Conservation (phyloP, 768 basidiomycete genomes). For the Pleurotus platypus region DNA sequence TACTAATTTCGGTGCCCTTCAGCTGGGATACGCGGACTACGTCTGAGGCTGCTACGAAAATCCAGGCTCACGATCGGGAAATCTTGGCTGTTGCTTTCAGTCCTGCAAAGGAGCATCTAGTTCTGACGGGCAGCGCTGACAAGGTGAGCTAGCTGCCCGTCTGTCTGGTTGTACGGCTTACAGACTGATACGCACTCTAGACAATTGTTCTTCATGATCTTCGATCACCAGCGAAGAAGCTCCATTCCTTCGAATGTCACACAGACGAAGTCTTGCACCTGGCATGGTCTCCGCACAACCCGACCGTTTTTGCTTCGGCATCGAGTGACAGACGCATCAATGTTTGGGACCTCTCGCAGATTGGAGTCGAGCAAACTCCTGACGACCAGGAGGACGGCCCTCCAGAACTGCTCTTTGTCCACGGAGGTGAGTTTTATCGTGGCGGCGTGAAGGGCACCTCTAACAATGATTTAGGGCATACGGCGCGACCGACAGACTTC, state of each 20-base stretch:
- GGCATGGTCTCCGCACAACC: constrained; percentile 92
- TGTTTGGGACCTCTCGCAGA: constrained; percentile 89
- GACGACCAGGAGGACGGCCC: constrained; percentile 99
- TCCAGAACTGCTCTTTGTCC: constrained; percentile 92
- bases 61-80: constrained; percentile 88
- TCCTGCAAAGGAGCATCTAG: constrained; percentile 71
- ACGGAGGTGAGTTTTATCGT: constrained; percentile 64
- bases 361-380: constrained; percentile 94
- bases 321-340: constrained; percentile 92
- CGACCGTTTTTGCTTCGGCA: constrained; percentile 91
- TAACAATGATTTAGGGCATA: constrained; percentile 58
- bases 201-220: constrained; percentile 87
- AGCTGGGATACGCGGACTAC: constrained; percentile 93
- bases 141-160: constrained; percentile 50
- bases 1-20: constrained; percentile 5
- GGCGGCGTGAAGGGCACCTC: background rate
- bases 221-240: constrained; percentile 63
- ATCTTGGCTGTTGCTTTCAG: constrained; percentile 91
- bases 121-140: constrained; percentile 92
- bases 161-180: no score
- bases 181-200: constrained; percentile 32
- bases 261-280: constrained; percentile 93
- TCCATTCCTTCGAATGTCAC: constrained; percentile 92
- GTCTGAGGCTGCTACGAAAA: constrained; percentile 60
- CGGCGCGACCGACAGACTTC: constrained; percentile 88